phyloP scores from a whole-genome alignment of 257 asterid genomes.

The Linaria vulgaris region DNA sequence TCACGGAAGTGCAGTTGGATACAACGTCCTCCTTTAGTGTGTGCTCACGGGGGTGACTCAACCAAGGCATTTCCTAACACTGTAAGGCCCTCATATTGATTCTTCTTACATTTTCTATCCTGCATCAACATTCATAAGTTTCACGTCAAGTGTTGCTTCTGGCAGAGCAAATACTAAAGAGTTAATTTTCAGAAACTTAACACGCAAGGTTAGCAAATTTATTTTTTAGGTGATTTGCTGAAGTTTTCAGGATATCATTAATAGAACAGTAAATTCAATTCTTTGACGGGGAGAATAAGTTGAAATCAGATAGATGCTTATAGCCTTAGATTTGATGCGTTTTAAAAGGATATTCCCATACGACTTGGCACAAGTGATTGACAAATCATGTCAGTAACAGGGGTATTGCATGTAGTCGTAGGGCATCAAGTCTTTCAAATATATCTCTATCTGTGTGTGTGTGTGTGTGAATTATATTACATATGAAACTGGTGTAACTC shows the following conservation, averaged over 20 bases:
- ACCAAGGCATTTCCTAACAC: constrained; percentile 90
- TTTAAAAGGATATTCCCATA: background rate
- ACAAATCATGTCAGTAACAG: constrained; percentile 3
- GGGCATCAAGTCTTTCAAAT: background rate
- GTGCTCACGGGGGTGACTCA: constrained; percentile 99
- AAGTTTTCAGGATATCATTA: background rate
- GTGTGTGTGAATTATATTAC: too few species aligned
- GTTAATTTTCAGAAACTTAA: constrained; percentile 2
- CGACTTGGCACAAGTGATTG: background rate
- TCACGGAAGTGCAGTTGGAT: constrained; percentile 72
- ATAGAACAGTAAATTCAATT: constrained; percentile 2
- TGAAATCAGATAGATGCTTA: too few species aligned
- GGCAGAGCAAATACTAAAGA: constrained; percentile 2
- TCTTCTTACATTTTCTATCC: constrained; percentile 4
- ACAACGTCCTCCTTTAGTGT: constrained; percentile 71
- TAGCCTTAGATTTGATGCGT: constrained; percentile 9
- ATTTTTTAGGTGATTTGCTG: constrained; percentile 3
- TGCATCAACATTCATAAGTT: constrained; percentile 6
- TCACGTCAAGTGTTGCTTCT: background rate
- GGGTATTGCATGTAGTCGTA: background rate
- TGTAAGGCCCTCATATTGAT: constrained; percentile 44
- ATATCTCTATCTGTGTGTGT: too few species aligned
- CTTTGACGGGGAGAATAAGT: background rate
- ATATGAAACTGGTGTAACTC: background rate
- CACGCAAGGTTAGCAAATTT: background rate